These are phyloP conservation scores for Metarhizium robertsii DNA, from an alignment of 2,329 filamentous ascomycete genomes.

Conservation along the genomic window DNA sequence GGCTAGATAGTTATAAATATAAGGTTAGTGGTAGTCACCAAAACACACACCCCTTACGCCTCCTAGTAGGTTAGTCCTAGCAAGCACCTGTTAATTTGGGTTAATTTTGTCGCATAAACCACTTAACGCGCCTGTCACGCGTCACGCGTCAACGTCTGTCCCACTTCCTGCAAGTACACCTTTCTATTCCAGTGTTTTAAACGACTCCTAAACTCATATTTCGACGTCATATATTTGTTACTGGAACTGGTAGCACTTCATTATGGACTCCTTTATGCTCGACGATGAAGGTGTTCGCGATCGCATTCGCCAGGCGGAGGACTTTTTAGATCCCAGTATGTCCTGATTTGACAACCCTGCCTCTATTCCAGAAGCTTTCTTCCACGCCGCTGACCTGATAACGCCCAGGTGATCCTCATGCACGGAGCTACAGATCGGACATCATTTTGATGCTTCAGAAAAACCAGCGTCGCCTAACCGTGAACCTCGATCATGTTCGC, in stretches of 20 bases:
- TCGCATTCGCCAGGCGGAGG: conserved; percentile 76
- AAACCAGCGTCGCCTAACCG: conserved; percentile 53
- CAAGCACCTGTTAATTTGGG: too few relatives aligned
- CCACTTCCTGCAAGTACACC: not conserved
- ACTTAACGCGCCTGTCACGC: not conserved
- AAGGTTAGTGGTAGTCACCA: too few relatives aligned
- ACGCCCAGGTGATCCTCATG: conserved; percentile 38
- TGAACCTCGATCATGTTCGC: conserved; percentile 85
- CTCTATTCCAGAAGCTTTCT: not conserved
- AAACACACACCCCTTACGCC: too few relatives aligned
- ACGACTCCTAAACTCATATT: not conserved
- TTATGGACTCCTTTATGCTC: conserved; percentile 66
- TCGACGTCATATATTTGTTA: not conserved
- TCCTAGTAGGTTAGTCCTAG: too few relatives aligned
- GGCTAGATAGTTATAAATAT: too few relatives aligned
- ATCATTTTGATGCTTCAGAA: conserved; percentile 71
- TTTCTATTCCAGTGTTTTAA: not conserved
- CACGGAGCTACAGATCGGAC: conserved; percentile 74
- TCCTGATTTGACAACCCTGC: not conserved
- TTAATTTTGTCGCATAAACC: not conserved
- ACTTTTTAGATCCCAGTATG: conserved; percentile 90
- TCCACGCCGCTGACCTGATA: not conserved
- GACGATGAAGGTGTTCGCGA: conserved; percentile 78
- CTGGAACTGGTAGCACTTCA: conserved; percentile 6
- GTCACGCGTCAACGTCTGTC: not conserved